phyloP scores from a whole-genome alignment of 257 asterid species.

The Cynanchum wilfordii region DNA sequence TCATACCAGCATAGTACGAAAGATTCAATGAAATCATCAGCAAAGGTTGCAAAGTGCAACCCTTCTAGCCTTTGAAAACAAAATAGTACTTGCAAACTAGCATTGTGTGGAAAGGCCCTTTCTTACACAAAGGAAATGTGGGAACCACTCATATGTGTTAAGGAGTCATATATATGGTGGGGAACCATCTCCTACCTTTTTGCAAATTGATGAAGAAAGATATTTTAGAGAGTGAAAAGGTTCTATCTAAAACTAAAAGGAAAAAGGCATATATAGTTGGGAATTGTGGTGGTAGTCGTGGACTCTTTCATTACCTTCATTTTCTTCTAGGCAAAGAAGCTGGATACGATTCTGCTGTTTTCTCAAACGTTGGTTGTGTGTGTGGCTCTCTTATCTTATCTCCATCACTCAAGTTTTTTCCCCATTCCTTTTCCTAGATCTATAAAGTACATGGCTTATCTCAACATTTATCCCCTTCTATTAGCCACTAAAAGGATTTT shows the following conservation, averaged over 20 bases:
- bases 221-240: slow-evolving; percentile 1
- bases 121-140: background rate
- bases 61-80: background rate
- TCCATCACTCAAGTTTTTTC: slow-evolving; percentile 23
- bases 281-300: slow-evolving; percentile 60
- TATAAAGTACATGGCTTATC: slow-evolving; percentile 31
- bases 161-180: slow-evolving; percentile 5
- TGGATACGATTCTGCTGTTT: slow-evolving; percentile 39
- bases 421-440: slow-evolving; percentile 12
- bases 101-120: background rate
- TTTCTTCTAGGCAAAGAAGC: slow-evolving; percentile 41
- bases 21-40: background rate
- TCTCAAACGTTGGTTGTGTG: slow-evolving; percentile 61
- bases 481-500: slow-evolving; percentile 14
- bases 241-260: background rate
- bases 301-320: slow-evolving; percentile 62
- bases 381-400: slow-evolving; percentile 89
- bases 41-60: background rate
- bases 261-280: slow-evolving; percentile 18
- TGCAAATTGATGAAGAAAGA: slow-evolving; percentile 4
- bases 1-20: background rate
- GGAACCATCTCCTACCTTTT: slow-evolving; percentile 15
- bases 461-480: slow-evolving; percentile 27
- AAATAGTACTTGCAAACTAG: background rate
- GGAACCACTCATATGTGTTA: slow-evolving; percentile 12